phyloP scores from a whole-genome alignment of 805 yeast species.

The Candida methanosorbosa region DNA sequence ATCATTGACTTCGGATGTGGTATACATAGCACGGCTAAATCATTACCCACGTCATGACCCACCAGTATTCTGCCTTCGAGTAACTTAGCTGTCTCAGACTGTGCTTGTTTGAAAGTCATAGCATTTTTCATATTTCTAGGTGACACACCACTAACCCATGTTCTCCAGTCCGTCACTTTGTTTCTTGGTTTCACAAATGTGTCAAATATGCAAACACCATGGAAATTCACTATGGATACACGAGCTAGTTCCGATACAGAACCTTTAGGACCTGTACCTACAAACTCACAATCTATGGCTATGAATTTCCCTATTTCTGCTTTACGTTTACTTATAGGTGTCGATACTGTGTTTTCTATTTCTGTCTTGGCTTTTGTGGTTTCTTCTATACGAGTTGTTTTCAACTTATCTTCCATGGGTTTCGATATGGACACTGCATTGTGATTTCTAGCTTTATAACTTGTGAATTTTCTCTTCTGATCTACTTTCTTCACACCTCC shows the following conservation, averaged over 20 bases:
- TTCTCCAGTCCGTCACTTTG: slow-evolving; percentile 82
- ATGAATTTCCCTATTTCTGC: slow-evolving; percentile 59
- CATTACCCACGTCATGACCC: slow-evolving; percentile 83
- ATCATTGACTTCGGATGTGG: slow-evolving; percentile 56
- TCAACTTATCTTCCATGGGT: too few species aligned
- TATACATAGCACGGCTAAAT: slow-evolving; percentile 56
- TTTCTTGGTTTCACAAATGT: slow-evolving; percentile 68
- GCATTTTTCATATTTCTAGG: slow-evolving; percentile 67
- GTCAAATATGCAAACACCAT: slow-evolving; percentile 67
- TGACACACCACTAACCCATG: slow-evolving; percentile 83
- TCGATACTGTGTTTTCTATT: too few species aligned
- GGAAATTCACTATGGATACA: slow-evolving; percentile 78
- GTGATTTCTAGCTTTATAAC: too few species aligned
- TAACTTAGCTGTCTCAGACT: slow-evolving; percentile 41
- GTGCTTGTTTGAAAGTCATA: slow-evolving; percentile 58
- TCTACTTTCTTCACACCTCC: too few species aligned
- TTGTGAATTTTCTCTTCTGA: slow-evolving; percentile 3
- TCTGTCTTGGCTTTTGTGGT: too few species aligned
- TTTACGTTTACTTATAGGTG: slow-evolving; percentile 13
- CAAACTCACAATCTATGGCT: slow-evolving; percentile 92
- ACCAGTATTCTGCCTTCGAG: slow-evolving; percentile 52
- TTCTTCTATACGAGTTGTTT: too few species aligned
- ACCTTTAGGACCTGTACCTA: slow-evolving; percentile 79
- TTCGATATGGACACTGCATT: too few species aligned
- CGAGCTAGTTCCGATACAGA: slow-evolving; percentile 67